A percentile compares a stretch with the other conserved stretches of the same genome.
These are phyloP conservation scores for Tremella mesenterica DNA, from an alignment of 768 basidiomycete genomes.

Conservation along the genomic window DNA sequence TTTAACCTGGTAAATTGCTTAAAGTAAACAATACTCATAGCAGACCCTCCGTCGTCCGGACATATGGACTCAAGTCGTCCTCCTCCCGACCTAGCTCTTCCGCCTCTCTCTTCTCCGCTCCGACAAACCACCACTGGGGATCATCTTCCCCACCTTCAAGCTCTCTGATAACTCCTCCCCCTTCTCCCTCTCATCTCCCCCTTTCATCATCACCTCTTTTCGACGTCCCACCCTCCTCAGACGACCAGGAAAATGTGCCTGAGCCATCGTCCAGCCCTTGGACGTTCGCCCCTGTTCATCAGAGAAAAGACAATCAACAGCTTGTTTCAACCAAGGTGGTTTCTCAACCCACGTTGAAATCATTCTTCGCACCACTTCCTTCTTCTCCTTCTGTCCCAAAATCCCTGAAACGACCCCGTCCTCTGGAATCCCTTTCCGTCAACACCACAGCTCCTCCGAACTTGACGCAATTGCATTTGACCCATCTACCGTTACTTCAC, in stretches of 20 bases:
- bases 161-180: conserved; percentile 1
- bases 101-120: background rate
- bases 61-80: background rate
- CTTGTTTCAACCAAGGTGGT: background rate
- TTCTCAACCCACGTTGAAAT: conserved; percentile 19
- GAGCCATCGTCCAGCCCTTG: background rate
- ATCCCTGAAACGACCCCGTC: background rate
- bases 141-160: background rate
- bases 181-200: background rate
- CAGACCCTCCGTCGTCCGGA: background rate
- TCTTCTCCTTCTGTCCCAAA: background rate
- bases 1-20: too few relatives aligned
- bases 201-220: background rate
- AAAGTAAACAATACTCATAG: too few relatives aligned
- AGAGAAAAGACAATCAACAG: background rate
- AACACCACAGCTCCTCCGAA: background rate
- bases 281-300: background rate
- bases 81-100: background rate
- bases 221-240: conserved; percentile 1
- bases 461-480: conserved; percentile 22
- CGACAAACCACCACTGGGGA: background rate
- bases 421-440: background rate
- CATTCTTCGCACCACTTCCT: conserved; percentile 15
- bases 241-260: background rate
- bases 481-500: conserved; percentile 30